Conservation (phyloP, 192 early-diverging fungal species). For the Rhizoclosmatium globosum region DNA sequence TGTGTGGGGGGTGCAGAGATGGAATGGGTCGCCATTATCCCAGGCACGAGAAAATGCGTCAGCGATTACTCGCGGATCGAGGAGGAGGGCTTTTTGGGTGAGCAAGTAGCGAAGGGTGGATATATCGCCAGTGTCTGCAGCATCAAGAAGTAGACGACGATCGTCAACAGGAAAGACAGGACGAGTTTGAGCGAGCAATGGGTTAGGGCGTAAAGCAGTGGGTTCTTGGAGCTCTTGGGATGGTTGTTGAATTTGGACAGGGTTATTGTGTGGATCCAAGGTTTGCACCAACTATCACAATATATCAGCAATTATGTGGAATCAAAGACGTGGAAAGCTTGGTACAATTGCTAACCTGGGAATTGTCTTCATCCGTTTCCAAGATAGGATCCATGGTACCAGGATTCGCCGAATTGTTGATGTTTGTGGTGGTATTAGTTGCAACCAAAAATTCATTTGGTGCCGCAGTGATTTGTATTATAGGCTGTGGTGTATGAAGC, state of each 20-base stretch:
- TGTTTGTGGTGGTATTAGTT: too few relatives aligned
- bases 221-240: not conserved
- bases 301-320: too few relatives aligned
- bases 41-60: slow-evolving; percentile 40
- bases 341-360: not conserved
- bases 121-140: slow-evolving; percentile 21
- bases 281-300: not conserved
- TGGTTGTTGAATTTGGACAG: not conserved
- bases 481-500: too few relatives aligned
- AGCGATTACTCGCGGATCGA: slow-evolving; percentile 33
- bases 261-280: not conserved
- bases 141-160: slow-evolving; percentile 36
- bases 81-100: not conserved
- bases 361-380: not conserved
- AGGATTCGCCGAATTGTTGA: not conserved
- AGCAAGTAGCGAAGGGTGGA: slow-evolving; percentile 16
- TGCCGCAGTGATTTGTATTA: not conserved
- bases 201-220: not conserved
- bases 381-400: not conserved
- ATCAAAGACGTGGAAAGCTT: not conserved
- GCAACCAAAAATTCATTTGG: not conserved
- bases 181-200: not conserved
- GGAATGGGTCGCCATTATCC: slow-evolving; percentile 34
- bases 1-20: slow-evolving; percentile 4
- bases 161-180: slow-evolving; percentile 34